phyloP scores from a whole-genome alignment of 2,329 filamentous ascomycete species.

The Claviceps pazoutovae region DNA sequence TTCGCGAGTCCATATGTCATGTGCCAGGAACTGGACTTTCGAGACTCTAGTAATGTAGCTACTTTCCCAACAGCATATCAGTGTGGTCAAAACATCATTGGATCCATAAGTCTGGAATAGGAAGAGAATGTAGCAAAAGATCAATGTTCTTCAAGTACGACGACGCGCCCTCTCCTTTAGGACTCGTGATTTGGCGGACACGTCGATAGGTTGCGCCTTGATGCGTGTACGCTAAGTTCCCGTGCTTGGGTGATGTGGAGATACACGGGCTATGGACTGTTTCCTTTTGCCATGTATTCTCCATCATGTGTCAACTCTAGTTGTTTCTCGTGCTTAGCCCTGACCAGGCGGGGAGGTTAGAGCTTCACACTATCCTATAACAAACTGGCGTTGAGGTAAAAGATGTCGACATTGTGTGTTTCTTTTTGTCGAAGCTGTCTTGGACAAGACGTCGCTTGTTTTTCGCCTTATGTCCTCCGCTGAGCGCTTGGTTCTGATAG shows the following conservation, averaged over 20 bases:
- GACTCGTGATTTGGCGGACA: conserved; percentile 22
- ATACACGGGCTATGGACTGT: conserved; percentile 36
- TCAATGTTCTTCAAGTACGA: conserved; percentile 32
- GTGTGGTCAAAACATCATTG: not conserved
- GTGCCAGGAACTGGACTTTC: conserved; percentile 35
- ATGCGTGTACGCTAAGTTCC: conserved; percentile 34
- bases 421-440: conserved; percentile 32
- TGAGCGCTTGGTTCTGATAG: conserved; percentile 16
- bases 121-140: conserved; percentile 35
- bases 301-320: not conserved
- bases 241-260: conserved; percentile 37
- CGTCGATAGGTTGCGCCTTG: conserved; percentile 35
- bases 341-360: not conserved
- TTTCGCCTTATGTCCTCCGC: conserved; percentile 17
- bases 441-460: conserved; percentile 30
- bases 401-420: conserved; percentile 30
- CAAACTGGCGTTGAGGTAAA: conserved; percentile 35
- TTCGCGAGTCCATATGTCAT: conserved; percentile 35
- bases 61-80: conserved; percentile 19
- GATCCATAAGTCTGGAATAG: too few species aligned
- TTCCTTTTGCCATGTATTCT: not conserved
- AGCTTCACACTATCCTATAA: conserved; percentile 27
- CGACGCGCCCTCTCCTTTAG: conserved; percentile 29
- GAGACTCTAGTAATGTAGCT: conserved; percentile 40
- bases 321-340: not conserved